A percentile compares a stretch with the other conserved stretches of the same genome.
Evolutionary conservation across 2,329 filamentous ascomycete genomes (phyloP).

Genomic region (Cryphonectria nitschkei): DNA sequence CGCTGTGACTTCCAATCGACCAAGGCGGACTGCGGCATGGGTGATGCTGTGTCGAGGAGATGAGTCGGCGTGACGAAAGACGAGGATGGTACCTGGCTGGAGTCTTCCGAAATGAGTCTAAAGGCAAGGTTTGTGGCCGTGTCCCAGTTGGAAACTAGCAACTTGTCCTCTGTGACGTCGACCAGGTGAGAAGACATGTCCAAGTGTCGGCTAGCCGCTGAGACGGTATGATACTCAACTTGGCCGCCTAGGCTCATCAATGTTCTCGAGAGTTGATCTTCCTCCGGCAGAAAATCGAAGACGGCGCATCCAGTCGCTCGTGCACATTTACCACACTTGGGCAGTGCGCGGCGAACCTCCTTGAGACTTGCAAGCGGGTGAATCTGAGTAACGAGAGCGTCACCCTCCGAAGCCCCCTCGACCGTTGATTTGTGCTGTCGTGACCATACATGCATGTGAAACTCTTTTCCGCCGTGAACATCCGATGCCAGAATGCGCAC

Average conservation of each 20-base stretch:
- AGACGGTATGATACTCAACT: constrained; percentile 33
- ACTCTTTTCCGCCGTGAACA: constrained; percentile 15
- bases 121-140: not conserved
- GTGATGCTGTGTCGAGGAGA: constrained; percentile 31
- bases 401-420: not conserved
- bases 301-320: constrained; percentile 28
- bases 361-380: constrained; percentile 24
- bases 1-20: constrained; percentile 46
- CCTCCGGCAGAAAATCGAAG: constrained; percentile 40
- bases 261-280: constrained; percentile 34
- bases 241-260: constrained; percentile 33
- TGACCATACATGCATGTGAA: constrained; percentile 32
- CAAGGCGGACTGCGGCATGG: constrained; percentile 36
- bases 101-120: not conserved
- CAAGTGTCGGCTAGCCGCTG: not conserved
- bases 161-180: not conserved
- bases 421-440: constrained; percentile 25
- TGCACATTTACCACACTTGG: constrained; percentile 25
- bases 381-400: not conserved
- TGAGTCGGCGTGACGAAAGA: constrained; percentile 8
- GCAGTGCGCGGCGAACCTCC: constrained; percentile 38
- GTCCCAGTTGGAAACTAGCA: not conserved
- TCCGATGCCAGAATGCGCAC: not conserved
- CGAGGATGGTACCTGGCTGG: not conserved
- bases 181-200: no score